Base-by-base conservation (phyloP, 352 stramenopile genomes). In the Phytophthora quininea region DNA sequence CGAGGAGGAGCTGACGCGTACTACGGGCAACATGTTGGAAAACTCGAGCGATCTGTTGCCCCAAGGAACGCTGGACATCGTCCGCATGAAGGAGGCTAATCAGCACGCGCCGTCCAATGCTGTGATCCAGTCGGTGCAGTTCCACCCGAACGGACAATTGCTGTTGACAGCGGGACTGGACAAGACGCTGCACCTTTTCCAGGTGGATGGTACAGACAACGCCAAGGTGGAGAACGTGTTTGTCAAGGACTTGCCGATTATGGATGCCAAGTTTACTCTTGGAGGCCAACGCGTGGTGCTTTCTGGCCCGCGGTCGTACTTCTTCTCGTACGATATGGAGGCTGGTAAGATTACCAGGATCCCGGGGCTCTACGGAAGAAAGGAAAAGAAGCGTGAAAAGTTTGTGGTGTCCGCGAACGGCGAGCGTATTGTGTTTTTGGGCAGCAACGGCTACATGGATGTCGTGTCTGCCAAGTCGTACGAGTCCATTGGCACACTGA, bases 291-390 rank as follows among this genome's bases (percentile, higher is more conserved):
- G 95, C 63, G 90, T 98, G 12, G 79, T 99, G 19, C 68, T 99
- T 5, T 91, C 86, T 3, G 97, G 98, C 24, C 88, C 96, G 30
- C 92, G 97, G 40, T 84, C 93, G 42, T 98, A 98, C 75, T 99
- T 98, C 69, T 99, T 99, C 74, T 92, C 88, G 56, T 99, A 99
- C 76, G 96, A 99, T 80, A 82, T 98, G 24, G 87, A 95, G 33
- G 89, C 92, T 10, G 97, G 96, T 29, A 92, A 95, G 40, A 84
- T 96, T 35, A 87, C 93, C 56, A 97, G 96, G 71, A 92, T 99
- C 58, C 92, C 93, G 2, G 82, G 82, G 43, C 84, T 98, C 5
- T 67, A 89, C 40, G 93, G 92, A 11, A 80, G 95, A 11, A 89
- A 96, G 48, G 96, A 99, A 75, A 93, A 88, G 51, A 97, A 92